Evolutionary conservation across 2,329 filamentous ascomycete genomes (phyloP).

Genomic region (Pestalotiopsis sp.): DNA sequence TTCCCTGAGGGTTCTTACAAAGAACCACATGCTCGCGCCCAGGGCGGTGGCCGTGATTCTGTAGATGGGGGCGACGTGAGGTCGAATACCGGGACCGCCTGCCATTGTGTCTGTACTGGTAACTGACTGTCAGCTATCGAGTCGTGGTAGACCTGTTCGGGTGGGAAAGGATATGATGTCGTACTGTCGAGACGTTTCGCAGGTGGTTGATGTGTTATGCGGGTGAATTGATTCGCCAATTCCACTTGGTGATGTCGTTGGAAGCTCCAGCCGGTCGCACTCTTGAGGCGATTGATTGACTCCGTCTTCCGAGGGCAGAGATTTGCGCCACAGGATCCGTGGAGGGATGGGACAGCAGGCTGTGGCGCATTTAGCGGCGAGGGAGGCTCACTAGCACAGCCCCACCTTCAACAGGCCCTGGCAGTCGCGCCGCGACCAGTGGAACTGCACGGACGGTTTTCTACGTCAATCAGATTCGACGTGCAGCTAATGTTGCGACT

Average conservation of each 20-base stretch:
- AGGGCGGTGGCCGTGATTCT: constrained; percentile 84
- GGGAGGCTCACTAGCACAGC: too few relatives aligned
- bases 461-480: background rate
- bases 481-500: background rate
- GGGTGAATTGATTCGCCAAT: constrained; percentile 3
- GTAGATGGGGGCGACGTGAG: constrained; percentile 67
- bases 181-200: constrained; percentile 7
- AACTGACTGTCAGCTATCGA: background rate
- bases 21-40: constrained; percentile 99
- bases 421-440: background rate
- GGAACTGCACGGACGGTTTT: background rate
- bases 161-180: background rate
- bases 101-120: constrained; percentile 35
- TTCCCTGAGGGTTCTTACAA: constrained; percentile 59
- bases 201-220: constrained; percentile 8
- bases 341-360: background rate
- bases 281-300: background rate
- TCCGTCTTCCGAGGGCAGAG: background rate
- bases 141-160: background rate
- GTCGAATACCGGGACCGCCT: constrained; percentile 32
- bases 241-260: background rate
- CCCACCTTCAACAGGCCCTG: too few relatives aligned
- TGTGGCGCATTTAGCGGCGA: too few relatives aligned
- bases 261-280: background rate
- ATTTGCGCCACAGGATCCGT: background rate